Conservation (phyloP, 495 filamentous ascomycete genomes). For the Hypoxylon fuscum region DNA sequence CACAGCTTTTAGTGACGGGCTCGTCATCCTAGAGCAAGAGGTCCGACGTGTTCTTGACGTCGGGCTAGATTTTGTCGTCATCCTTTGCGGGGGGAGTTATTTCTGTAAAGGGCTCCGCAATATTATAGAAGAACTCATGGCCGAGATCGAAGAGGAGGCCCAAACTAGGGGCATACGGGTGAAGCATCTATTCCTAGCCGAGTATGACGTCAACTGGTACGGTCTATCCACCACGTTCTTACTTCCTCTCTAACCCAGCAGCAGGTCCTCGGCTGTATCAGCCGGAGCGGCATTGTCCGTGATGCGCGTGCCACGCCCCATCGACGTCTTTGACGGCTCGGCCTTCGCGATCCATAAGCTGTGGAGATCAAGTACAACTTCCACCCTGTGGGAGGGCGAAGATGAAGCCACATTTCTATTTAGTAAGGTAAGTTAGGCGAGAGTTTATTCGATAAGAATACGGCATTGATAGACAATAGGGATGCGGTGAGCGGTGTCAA, state of each 20-base stretch:
- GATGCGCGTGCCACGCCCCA: neutral
- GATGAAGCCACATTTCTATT: neutral
- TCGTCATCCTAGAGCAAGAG: neutral
- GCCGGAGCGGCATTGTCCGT: neutral
- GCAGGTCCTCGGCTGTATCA: neutral
- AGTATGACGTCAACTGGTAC: neutral
- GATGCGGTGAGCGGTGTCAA: neutral
- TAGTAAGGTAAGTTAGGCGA: neutral
- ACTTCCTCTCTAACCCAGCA: neutral
- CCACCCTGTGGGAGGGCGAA: neutral
- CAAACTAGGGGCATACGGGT: neutral
- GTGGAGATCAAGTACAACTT: neutral
- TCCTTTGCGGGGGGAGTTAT: neutral
- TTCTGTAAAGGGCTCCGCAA: neutral
- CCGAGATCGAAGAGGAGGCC: neutral
- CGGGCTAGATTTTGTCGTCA: neutral
- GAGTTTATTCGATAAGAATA: neutral
- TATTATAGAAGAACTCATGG: neutral
- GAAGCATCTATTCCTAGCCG: neutral
- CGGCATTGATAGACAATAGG: neutral
- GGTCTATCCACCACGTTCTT: neutral
- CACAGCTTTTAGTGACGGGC: neutral
- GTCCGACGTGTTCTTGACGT: neutral
- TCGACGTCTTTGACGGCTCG: neutral
- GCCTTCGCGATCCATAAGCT: neutral